phyloP scores from a whole-genome alignment of 441 rosid genomes.

The Eruca vesicaria region DNA sequence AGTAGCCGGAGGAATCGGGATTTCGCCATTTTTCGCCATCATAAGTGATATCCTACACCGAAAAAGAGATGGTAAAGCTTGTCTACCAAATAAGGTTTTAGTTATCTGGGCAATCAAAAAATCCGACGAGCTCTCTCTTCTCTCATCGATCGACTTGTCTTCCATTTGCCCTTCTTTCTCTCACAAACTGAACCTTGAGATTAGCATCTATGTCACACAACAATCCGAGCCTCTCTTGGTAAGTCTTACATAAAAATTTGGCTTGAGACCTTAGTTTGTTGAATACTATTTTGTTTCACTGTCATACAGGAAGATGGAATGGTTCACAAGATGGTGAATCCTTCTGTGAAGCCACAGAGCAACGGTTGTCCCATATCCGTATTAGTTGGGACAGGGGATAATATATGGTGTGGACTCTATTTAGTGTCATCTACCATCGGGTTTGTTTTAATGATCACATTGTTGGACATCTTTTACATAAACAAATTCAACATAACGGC shows the following conservation, averaged over 20 bases:
- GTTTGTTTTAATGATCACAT: slow-evolving; percentile 44
- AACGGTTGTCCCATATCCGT: slow-evolving; percentile 55
- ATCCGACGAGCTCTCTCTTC: slow-evolving; percentile 75
- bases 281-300: slow-evolving; percentile 1
- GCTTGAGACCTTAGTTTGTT: not conserved
- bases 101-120: slow-evolving; percentile 79
- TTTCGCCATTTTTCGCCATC: slow-evolving; percentile 85
- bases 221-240: slow-evolving; percentile 72
- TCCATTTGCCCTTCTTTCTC: slow-evolving; percentile 54
- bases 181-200: slow-evolving; percentile 54
- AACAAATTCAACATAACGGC: slow-evolving; percentile 43
- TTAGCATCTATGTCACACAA: slow-evolving; percentile 64
- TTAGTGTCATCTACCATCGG: slow-evolving; percentile 58
- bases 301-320: slow-evolving; percentile 73
- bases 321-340: slow-evolving; percentile 27
- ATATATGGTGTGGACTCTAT: slow-evolving; percentile 72
- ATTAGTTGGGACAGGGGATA: slow-evolving; percentile 76
- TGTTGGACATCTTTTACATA: slow-evolving; percentile 55
- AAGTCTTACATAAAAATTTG: slow-evolving; percentile 27
- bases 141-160: slow-evolving; percentile 54
- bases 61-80: slow-evolving; percentile 54
- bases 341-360: slow-evolving; percentile 40
- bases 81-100: slow-evolving; percentile 62
- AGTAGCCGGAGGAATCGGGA: slow-evolving; percentile 92
- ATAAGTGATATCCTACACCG: slow-evolving; percentile 75